These are phyloP conservation scores for Fusarium pseudoanthophilum DNA, from an alignment of 2,329 filamentous ascomycete species.

Conservation along the genomic window DNA sequence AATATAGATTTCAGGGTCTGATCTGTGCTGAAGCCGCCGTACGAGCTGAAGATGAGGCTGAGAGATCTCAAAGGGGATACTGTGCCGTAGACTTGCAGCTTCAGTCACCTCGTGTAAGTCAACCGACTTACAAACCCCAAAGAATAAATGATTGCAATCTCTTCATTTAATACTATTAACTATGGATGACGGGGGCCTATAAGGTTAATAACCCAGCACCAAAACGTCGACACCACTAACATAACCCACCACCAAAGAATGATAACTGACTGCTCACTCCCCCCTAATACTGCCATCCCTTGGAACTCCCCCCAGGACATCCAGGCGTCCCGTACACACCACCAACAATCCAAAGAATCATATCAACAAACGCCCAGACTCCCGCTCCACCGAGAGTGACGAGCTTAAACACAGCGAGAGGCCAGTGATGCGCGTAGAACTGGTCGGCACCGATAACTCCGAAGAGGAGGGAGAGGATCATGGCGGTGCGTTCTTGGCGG, in stretches of 20 bases:
- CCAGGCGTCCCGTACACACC: slow-evolving; percentile 38
- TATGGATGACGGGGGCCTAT: no score
- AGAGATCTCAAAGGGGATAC: not conserved
- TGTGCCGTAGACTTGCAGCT: not conserved
- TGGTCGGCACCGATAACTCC: slow-evolving; percentile 32
- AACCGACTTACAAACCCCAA: not conserved
- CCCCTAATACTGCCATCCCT: slow-evolving; percentile 15
- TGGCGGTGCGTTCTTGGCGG: slow-evolving; percentile 35
- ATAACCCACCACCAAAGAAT: not conserved
- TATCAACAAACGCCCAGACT: slow-evolving; percentile 30
- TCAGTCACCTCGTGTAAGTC: not conserved
- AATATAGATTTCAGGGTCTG: not conserved
- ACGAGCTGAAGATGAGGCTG: not conserved
- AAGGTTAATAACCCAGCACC: no score
- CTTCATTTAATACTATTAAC: no score
- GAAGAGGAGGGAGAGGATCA: slow-evolving; percentile 28
- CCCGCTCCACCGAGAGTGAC: slow-evolving; percentile 33
- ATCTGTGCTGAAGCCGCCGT: not conserved
- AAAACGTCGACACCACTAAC: not conserved
- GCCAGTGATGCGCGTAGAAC: slow-evolving; percentile 37
- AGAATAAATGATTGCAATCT: not conserved
- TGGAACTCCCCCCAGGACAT: slow-evolving; percentile 31
- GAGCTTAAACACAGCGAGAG: slow-evolving; percentile 31
- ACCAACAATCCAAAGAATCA: slow-evolving; percentile 40
- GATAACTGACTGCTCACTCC: not conserved